phyloP scores from a whole-genome alignment of 2,329 filamentous ascomycete genomes.

The Monosporascus sp. region DNA sequence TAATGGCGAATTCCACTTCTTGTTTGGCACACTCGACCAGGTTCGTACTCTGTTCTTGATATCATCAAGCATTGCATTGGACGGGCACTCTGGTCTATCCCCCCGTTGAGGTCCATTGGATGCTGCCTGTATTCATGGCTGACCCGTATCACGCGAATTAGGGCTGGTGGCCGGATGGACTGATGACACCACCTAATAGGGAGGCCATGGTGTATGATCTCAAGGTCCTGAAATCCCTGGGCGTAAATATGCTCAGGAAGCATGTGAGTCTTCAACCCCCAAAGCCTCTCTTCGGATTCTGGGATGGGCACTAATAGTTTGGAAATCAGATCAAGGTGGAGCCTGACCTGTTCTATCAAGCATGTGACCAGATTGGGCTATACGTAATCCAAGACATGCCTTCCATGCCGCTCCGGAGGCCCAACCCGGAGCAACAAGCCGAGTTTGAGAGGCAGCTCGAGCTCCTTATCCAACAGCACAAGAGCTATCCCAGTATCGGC shows the following conservation, averaged over 20 bases:
- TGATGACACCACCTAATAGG: slow-evolving; percentile 58
- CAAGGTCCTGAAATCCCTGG: slow-evolving; percentile 56
- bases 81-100: neutral
- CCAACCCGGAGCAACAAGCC: slow-evolving; percentile 38
- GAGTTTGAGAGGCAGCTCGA: slow-evolving; percentile 55
- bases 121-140: too few species aligned
- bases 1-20: slow-evolving; percentile 65
- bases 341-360: slow-evolving; percentile 60
- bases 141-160: neutral
- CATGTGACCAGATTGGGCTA: slow-evolving; percentile 61
- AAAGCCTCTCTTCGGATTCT: too few species aligned
- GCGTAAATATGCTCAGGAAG: slow-evolving; percentile 67
- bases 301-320: neutral
- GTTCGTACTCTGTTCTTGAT: neutral
- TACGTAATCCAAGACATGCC: slow-evolving; percentile 71
- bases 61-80: neutral
- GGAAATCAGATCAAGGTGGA: slow-evolving; percentile 57
- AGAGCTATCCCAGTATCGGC: slow-evolving; percentile 59
- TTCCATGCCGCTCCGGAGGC: slow-evolving; percentile 37
- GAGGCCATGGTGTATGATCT: slow-evolving; percentile 67
- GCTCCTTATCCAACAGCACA: slow-evolving; percentile 56
- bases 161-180: slow-evolving; percentile 66
- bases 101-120: neutral
- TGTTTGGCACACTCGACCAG: slow-evolving; percentile 65
- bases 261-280: slow-evolving; percentile 43